Evolutionary conservation across 176 grass and related monocot species (phyloP), one percentile per base, ranked within the genome.

Genomic region (Avena eriantha): DNA sequence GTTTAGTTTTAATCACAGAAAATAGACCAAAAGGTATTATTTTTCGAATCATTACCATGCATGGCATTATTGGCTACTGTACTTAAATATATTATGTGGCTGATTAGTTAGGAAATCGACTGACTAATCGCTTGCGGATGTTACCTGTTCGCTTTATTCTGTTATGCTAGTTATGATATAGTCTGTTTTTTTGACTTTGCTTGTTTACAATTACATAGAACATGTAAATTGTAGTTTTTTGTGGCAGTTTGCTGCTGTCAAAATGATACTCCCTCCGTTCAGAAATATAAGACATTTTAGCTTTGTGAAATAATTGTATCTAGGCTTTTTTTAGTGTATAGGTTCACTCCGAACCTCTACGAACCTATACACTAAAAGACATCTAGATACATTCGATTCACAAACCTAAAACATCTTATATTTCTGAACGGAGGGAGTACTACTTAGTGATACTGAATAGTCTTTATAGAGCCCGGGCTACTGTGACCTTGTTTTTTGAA

Each of bases 171-270:
- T 85, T 26, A 64, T 83, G 34, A 4, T 61, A 74, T 53, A 54
- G 48, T 19, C 63, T 76, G 15, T 39, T 71, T 24, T 24, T 49
- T 55, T 81, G 48, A 13, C 3, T 50, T 78, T 21, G n/a, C 31
- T 60, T 69, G 50, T 47, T 58, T 29, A 45, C 9, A 33, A 19
- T 21, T 19, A 21, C 26, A 76, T 4, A 33, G 15, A 54, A 76
- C 41, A 70, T 81, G 65, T 78, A 18, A 72, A 39, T 66, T 76
- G 22, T 71, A 43, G 18, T 56, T n/a, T n/a, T 90, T 79, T 55
- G 46, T 19, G 49, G 34, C 0, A 41, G 60, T 68, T 76, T 69
- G 5, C 41, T 78, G 59, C 49, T 80, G 78, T 48, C 53, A 73
- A 80, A 69, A 61, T 65, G 34, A 49, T 29, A 29, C 29, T 29